phyloP scores from a whole-genome alignment of 192 early-diverging fungal genomes.

The Pilaira anomala region DNA sequence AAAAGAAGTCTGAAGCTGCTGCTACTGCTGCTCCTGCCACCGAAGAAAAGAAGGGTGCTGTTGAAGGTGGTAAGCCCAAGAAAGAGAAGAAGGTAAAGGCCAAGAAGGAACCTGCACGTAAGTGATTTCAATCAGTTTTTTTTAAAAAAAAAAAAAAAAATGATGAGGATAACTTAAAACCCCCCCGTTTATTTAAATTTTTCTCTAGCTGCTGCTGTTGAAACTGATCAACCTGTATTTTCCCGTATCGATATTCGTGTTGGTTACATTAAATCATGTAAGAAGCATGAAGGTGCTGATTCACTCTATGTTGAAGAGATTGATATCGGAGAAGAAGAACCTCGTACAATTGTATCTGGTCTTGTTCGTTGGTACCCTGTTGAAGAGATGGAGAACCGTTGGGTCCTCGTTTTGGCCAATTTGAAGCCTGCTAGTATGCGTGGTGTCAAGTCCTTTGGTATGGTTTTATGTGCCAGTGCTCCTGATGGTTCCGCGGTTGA shows the following conservation, averaged over 20 bases:
- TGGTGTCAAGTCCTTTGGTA: constrained; percentile 90
- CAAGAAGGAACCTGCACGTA: constrained; percentile 50
- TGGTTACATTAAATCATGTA: constrained; percentile 76
- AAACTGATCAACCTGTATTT: constrained; percentile 50
- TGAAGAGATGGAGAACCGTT: constrained; percentile 79
- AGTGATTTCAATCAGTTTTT: neutral
- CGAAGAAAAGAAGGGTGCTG: constrained; percentile 25
- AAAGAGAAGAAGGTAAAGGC: constrained; percentile 61
- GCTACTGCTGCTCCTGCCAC: constrained; percentile 31
- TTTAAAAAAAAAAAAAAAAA: neutral
- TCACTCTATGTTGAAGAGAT: constrained; percentile 95
- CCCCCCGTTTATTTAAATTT: neutral
- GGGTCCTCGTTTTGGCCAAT: constrained; percentile 80
- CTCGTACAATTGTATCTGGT: constrained; percentile 87
- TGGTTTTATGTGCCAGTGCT: constrained; percentile 92
- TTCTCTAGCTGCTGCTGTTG: constrained; percentile 40
- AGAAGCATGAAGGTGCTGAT: constrained; percentile 95
- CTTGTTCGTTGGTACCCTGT: constrained; percentile 89
- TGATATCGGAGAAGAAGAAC: constrained; percentile 89
- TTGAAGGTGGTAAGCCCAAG: constrained; percentile 45
- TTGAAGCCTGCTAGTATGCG: constrained; percentile 94
- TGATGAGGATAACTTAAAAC: neutral
- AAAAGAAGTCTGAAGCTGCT: constrained; percentile 23
- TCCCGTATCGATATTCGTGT: constrained; percentile 93
- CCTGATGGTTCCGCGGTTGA: constrained; percentile 85